These are phyloP conservation scores for Sphagnurus paluster DNA, from an alignment of 1,284 basidiomycete genomes.

Conservation along the genomic window DNA sequence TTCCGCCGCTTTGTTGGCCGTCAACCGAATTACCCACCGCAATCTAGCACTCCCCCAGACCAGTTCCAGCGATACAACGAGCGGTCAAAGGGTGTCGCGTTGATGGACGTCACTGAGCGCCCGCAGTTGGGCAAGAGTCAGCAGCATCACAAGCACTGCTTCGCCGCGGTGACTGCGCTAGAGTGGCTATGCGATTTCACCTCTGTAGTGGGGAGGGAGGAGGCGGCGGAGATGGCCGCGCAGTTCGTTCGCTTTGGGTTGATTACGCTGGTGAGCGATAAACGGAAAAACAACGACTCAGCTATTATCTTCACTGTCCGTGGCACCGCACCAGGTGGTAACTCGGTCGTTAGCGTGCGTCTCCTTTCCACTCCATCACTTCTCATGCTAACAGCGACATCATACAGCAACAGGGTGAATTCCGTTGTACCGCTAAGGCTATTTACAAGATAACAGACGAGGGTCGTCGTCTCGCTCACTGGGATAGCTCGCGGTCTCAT, in stretches of 20 bases:
- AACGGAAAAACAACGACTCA: constrained; percentile 85
- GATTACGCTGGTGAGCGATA: constrained; percentile 84
- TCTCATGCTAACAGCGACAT: constrained; percentile 14
- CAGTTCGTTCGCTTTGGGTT: constrained; percentile 97
- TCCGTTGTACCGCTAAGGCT: constrained; percentile 92
- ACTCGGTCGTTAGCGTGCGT: constrained; percentile 73
- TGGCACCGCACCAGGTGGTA: constrained; percentile 72
- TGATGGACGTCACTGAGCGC: constrained; percentile 69
- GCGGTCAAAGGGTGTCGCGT: constrained; percentile 73
- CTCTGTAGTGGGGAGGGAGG: constrained; percentile 93
- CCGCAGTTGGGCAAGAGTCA: constrained; percentile 50
- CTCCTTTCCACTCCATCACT: constrained; percentile 5
- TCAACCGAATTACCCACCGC: constrained; percentile 72
- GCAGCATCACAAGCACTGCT: constrained; percentile 73
- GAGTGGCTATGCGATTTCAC: constrained; percentile 99
- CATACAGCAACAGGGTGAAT: constrained; percentile 84
- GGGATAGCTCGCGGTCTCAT: constrained; percentile 55
- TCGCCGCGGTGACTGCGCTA: constrained; percentile 83
- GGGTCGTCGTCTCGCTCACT: constrained; percentile 82
- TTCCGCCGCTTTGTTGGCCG: constrained; percentile 94
- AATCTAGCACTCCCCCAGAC: constrained; percentile 53
- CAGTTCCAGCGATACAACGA: constrained; percentile 77
- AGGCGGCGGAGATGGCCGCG: constrained; percentile 95
- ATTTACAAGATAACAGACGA: constrained; percentile 94
- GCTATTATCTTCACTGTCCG: constrained; percentile 89